Evolutionary conservation across 176 grass and related monocot species (phyloP), one percentile per base, ranked within the genome.

Genomic region (Aegilops umbellulata): DNA sequence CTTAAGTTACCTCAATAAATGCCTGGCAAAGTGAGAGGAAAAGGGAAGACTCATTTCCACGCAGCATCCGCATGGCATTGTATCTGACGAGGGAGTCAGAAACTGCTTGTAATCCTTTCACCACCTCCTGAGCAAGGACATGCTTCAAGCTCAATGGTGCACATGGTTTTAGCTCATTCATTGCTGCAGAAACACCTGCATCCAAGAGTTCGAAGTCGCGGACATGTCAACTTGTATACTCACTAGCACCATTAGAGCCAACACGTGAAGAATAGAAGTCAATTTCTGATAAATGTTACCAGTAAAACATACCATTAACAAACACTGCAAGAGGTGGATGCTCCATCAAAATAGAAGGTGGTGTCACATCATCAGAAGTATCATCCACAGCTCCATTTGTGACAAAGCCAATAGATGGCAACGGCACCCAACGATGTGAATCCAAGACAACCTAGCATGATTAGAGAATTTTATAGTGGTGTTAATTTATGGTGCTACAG

Each of bases 361-460:
- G 97, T 53, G 92, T 86, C 80, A 97, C 89, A 66, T 99, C 97
- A 87, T 86, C 90, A 10, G 91, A 88, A 80, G 85, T 91, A 34
- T 94, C 92, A 92, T 97, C 94, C 25, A 92, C 91, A 83, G 75
- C 65, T 64, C 94, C 94, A 91, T 99, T 99, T 62, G 82, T 89
- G 78, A 93, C 90, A 81, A 97, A 99, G 80, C 97, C 97, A 83
- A 99, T 92, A 77, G 97, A 99, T 80, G 97, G 97, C 97, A 99
- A 88, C 1, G 88, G 79, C 62, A 99, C 97, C 96, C 97, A 99
- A 74, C 90, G 89, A 82, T 97, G 97, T 88, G 97, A 94, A 88
- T 99, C 97, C 88, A 99, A 87, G 75, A 99, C 92, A 66, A 93
- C 83, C 97, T 98, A 86, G 23, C 64, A 82, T 10, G 10, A 19